Evolutionary conservation across 2,329 filamentous ascomycete genomes (phyloP), one percentile per base, ranked within the genome.

Genomic region (Westerdykella aurantiaca): DNA sequence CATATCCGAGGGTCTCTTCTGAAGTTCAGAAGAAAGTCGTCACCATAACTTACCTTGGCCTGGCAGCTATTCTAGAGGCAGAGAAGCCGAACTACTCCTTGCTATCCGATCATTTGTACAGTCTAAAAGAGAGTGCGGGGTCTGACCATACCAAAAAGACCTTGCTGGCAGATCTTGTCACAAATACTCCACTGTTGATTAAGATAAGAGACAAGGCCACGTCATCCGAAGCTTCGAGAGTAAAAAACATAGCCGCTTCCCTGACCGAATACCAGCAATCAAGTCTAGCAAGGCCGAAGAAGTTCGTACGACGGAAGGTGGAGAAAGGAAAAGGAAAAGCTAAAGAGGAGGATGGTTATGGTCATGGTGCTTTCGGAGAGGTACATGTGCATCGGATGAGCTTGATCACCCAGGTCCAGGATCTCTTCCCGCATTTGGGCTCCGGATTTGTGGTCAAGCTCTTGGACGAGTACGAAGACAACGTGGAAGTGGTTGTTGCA

Each of bases 351-450:
- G 55, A 67, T 17, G 57, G 58, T 5, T 61, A 59, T 45, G 65
- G 62, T 1, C 63, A 70, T 43, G 57, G 59, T 2, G 53, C 58
- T 9, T 58, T 69, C 39, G 69, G 67, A 7, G 72, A 76, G 35
- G 72, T 90, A 29, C 87, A 93, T 58, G 71, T 91, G 17, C 88
- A 95, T 66, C 82, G 77, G 34, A 85, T 94, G 80, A 90, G 85
- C 55, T 80, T 91, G 39, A 81, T 97, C 41, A 85, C 85, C 0
- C 88, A 94, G 63, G 77, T 98, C n/a, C 89, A 95, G 61, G 91
- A 98, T 60, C 74, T 97, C 0, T 96, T 97, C 59, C 88, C 91
- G 0, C 81, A 95, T 49, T 73, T 97, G 9, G 89, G 90, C 5
- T 83, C 86, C 4, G 86, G 78, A 0, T 97, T 95, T 60, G 73